Base-by-base conservation (phyloP, 176 grass and related monocot species). In the Bromus sterilis region DNA sequence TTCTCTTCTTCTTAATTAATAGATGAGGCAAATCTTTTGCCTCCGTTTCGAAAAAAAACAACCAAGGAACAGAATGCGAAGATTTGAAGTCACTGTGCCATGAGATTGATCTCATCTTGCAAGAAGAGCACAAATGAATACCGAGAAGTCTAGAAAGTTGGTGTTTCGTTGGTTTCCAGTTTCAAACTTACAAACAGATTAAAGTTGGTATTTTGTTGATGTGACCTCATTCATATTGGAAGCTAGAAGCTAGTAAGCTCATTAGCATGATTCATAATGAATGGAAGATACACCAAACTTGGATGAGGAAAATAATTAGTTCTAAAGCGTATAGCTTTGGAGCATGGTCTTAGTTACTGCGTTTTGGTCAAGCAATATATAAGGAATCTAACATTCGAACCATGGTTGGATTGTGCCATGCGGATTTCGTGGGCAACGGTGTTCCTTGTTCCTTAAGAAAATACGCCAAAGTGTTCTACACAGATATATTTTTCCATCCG, bases 291-390 rank as follows among this genome's bases (percentile, higher is more conserved):
- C 73, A 86, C 60, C 74, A 88, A 79, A 39, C 74, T 70, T 79
- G 67, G 81, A 85, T 78, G 73, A 84, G 64, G 65, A 73, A 86
- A 78, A 76, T 63, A 24, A 75, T 76, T 70, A 20, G 84, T 75
- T 67, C 16, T 71, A n/a, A 58, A 55, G 35, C 21, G 23, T 12
- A 81, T 85, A 73, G 62, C 51, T 24, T 86, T 78, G 62, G 28
- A 43, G 42, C 29, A 85, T n/a, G n/a, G 75, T 37, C 78, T 59
- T 68, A 74, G 65, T 57, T 83, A 31, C 68, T 43, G 79, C 58
- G 61, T 68, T 43, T 83, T 35, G 63, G 74, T 76, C 64, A 66
- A 71, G 77, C 53, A 12, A 55, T 40, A 78, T 12, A 62, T 11
- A 36, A 67, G 60, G 49, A n/a, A n/a, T n/a, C n/a, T n/a, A n/a